A percentile compares a stretch with the other conserved stretches of the same genome.
Conservation (phyloP, 257 asterid species). For the Fraxinus americana region DNA sequence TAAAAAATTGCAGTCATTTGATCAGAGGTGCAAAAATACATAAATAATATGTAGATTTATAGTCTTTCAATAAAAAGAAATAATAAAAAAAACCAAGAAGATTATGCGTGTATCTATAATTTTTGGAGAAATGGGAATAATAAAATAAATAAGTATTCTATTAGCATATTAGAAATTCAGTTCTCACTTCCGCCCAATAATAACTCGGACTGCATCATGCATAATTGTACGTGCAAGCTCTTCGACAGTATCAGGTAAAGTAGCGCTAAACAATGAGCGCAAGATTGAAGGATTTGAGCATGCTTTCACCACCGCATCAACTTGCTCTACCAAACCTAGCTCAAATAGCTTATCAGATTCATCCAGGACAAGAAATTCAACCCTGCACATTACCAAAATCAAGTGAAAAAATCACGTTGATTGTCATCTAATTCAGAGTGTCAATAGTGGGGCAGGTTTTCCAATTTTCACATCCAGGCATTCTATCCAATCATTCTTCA, state of each 20-base stretch:
- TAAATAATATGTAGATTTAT: neutral
- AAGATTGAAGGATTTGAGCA: conserved; percentile 89
- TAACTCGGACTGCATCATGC: conserved; percentile 91
- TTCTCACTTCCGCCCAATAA: conserved; percentile 87
- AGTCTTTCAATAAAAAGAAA: neutral
- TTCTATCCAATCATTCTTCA: conserved; percentile 13
- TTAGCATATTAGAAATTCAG: neutral
- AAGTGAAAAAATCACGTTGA: conserved; percentile 4
- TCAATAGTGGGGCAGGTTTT: conserved; percentile 9
- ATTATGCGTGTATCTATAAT: neutral
- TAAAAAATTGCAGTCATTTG: conserved; percentile 17
- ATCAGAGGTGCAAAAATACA: neutral
- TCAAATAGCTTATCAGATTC: conserved; percentile 94
- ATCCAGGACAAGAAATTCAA: conserved; percentile 84
- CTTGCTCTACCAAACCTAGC: conserved; percentile 85
- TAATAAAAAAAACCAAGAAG: neutral
- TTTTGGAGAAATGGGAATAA: neutral
- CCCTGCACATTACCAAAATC: conserved; percentile 52
- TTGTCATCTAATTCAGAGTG: neutral
- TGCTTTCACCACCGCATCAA: conserved; percentile 91
- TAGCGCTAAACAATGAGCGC: conserved; percentile 87
- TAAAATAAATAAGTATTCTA: neutral
- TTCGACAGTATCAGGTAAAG: conserved; percentile 90
- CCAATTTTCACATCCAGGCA: neutral
- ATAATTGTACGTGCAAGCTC: conserved; percentile 89